phyloP scores from a whole-genome alignment of 495 filamentous ascomycete genomes.

The Apodospora peruviana region DNA sequence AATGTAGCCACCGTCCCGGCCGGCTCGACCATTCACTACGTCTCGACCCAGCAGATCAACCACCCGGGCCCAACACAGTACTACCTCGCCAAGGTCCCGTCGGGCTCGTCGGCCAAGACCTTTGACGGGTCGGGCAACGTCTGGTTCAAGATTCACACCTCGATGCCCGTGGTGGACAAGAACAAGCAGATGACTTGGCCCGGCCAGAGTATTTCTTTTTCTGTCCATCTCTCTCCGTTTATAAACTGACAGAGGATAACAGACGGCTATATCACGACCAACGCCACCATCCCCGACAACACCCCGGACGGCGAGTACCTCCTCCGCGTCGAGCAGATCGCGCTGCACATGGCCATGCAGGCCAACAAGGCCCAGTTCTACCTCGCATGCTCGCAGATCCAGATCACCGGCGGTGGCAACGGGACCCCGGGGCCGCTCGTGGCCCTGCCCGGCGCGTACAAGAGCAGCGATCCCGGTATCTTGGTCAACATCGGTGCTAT shows the following conservation, averaged over 20 bases:
- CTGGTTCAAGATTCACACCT: constrained; percentile 50
- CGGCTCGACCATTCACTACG: constrained; percentile 40
- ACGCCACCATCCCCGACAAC: constrained; percentile 39
- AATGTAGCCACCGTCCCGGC: constrained; percentile 33
- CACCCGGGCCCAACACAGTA: constrained; percentile 43
- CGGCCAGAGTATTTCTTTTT: constrained; percentile 33
- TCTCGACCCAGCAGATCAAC: constrained; percentile 40
- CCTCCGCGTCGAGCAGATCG: constrained; percentile 52
- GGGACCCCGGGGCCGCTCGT: constrained; percentile 40
- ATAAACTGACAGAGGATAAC: not conserved
- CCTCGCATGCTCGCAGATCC: constrained; percentile 51
- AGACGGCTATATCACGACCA: constrained; percentile 33
- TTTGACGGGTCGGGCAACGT: constrained; percentile 43
- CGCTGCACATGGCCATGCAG: constrained; percentile 39
- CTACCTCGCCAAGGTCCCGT: constrained; percentile 45
- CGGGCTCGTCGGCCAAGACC: constrained; percentile 31
- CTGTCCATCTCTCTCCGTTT: too few species aligned
- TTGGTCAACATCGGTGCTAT: constrained; percentile 35
- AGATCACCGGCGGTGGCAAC: constrained; percentile 45
- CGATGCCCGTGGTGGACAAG: constrained; percentile 31
- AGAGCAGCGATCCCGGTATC: constrained; percentile 39
- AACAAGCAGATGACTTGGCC: constrained; percentile 38
- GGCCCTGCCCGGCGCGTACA: constrained; percentile 49
- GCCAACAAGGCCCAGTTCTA: constrained; percentile 48
- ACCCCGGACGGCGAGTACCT: constrained; percentile 50